These are phyloP conservation scores for Sarocladium oryzae DNA, from an alignment of 2,329 filamentous ascomycete species.

Conservation along the genomic window DNA sequence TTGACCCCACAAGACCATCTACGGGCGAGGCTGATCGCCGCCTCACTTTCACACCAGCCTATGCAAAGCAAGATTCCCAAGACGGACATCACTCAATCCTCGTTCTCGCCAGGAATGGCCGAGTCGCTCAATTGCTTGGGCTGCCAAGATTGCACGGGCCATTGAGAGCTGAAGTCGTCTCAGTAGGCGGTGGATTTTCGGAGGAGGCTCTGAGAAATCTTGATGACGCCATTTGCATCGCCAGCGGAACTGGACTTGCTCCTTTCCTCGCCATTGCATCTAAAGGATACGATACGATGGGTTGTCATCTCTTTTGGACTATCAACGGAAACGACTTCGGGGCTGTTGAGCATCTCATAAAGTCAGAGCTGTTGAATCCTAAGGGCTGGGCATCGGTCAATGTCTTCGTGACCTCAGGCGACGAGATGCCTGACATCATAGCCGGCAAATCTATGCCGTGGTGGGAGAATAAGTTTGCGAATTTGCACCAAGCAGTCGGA, in stretches of 20 bases:
- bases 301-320: slow-evolving; percentile 8
- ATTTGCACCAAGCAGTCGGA: background rate
- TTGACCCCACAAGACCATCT: slow-evolving; percentile 14
- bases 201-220: background rate
- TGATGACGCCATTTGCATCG: slow-evolving; percentile 9
- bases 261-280: slow-evolving; percentile 13
- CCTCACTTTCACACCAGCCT: slow-evolving; percentile 15
- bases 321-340: slow-evolving; percentile 15
- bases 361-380: slow-evolving; percentile 7
- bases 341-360: slow-evolving; percentile 13
- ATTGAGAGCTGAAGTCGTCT: slow-evolving; percentile 12
- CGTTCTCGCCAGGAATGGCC: slow-evolving; percentile 14
- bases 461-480: slow-evolving; percentile 11
- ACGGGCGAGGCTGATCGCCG: slow-evolving; percentile 13
- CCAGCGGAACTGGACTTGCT: slow-evolving; percentile 15
- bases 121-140: slow-evolving; percentile 16
- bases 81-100: background rate
- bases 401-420: slow-evolving; percentile 16
- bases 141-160: slow-evolving; percentile 14
- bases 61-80: background rate
- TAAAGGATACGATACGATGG: background rate
- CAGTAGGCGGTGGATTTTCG: slow-evolving; percentile 14
- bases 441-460: slow-evolving; percentile 11
- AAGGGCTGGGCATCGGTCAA: slow-evolving; percentile 10
- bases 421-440: slow-evolving; percentile 9